phyloP scores from a whole-genome alignment of 2,329 filamentous ascomycete species.

The Geosmithia morbida region DNA sequence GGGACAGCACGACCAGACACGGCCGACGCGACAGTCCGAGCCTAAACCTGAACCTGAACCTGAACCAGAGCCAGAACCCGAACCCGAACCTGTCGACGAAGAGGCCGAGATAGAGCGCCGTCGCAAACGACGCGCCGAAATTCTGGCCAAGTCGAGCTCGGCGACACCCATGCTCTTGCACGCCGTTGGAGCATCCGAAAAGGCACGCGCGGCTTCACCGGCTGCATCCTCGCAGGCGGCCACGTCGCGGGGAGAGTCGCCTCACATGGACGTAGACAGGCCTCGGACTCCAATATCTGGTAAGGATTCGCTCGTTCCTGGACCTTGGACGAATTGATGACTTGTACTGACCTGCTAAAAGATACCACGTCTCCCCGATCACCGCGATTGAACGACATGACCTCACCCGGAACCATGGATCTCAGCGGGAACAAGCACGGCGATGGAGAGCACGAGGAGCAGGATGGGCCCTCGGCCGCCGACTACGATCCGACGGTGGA shows the following conservation, averaged over 20 bases:
- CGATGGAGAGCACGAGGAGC: slow-evolving; percentile 23
- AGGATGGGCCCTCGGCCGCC: slow-evolving; percentile 76
- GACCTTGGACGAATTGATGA: not conserved
- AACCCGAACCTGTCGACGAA: slow-evolving; percentile 56
- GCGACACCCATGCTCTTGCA: slow-evolving; percentile 62
- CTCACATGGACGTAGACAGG: slow-evolving; percentile 11
- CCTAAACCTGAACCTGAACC: slow-evolving; percentile 21
- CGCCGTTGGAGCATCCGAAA: slow-evolving; percentile 51
- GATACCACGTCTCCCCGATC: slow-evolving; percentile 25
- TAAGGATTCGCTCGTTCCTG: not conserved
- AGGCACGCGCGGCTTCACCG: slow-evolving; percentile 36
- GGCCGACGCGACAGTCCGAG: not conserved
- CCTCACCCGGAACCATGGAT: slow-evolving; percentile 44
- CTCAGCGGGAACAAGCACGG: slow-evolving; percentile 48
- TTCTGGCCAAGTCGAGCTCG: slow-evolving; percentile 69
- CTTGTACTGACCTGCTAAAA: slow-evolving; percentile 14
- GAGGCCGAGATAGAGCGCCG: slow-evolving; percentile 74
- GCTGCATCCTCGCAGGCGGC: slow-evolving; percentile 27
- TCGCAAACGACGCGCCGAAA: slow-evolving; percentile 69
- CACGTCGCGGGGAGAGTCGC: slow-evolving; percentile 18
- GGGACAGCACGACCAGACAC: not conserved
- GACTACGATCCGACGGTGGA: slow-evolving; percentile 85
- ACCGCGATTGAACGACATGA: slow-evolving; percentile 31
- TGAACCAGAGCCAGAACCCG: slow-evolving; percentile 35
- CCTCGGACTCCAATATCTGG: slow-evolving; percentile 20